Percentiles rank a stretch among this genome's conserved stretches.
Evolutionary conservation across 192 early-diverging fungal species (phyloP).

Genomic region (Geranomyces variabilis): DNA sequence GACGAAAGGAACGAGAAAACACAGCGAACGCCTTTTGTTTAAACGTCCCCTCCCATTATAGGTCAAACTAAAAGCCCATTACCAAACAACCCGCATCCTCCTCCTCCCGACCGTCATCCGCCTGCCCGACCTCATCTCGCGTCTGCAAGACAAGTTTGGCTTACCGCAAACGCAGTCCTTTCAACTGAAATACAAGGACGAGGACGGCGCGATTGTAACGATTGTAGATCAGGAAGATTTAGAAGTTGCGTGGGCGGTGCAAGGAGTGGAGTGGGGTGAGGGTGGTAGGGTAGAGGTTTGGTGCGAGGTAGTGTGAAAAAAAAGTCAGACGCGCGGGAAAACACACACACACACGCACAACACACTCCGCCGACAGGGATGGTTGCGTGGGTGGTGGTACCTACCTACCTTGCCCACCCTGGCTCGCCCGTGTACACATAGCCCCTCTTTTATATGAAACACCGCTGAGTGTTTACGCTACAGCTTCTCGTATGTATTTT

Average conservation of each 20-base stretch:
- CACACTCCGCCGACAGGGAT: too few species aligned
- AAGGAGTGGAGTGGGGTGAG: slow-evolving; percentile 38
- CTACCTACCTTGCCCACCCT: too few species aligned
- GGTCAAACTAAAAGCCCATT: slow-evolving; percentile 69
- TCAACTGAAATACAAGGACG: slow-evolving; percentile 82
- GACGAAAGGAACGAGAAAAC: too few species aligned
- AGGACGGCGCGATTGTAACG: slow-evolving; percentile 80
- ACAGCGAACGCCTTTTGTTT: too few species aligned
- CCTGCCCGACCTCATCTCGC: slow-evolving; percentile 54
- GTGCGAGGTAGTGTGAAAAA: slow-evolving; percentile 20
- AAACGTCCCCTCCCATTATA: too few species aligned
- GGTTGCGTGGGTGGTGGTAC: too few species aligned
- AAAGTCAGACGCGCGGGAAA: too few species aligned
- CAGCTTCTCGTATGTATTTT: too few species aligned
- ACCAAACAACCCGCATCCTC: slow-evolving; percentile 60
- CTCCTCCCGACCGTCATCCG: slow-evolving; percentile 55
- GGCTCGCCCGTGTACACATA: too few species aligned
- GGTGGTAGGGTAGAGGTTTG: slow-evolving; percentile 41
- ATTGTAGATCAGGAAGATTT: slow-evolving; percentile 93
- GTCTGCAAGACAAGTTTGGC: slow-evolving; percentile 68
- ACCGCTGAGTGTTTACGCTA: too few species aligned
- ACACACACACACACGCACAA: too few species aligned
- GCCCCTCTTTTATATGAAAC: too few species aligned
- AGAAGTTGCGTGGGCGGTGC: slow-evolving; percentile 79
- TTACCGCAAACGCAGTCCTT: slow-evolving; percentile 39